Base-by-base conservation (phyloP, 164 flowering plant species). In the Macadamia integrifolia region DNA sequence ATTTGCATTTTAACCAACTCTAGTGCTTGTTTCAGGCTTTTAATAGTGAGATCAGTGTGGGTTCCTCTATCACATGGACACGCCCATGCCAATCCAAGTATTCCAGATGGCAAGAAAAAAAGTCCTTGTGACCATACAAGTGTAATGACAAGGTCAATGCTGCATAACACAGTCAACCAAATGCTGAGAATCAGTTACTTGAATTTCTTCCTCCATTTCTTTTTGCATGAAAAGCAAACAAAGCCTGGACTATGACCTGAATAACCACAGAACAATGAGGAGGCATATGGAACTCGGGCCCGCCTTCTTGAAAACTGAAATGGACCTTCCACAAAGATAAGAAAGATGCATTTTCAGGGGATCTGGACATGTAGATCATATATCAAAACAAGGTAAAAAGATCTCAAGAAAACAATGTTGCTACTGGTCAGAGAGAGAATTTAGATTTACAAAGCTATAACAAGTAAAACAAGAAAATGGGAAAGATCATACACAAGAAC, bases 191-290 rank as follows among this genome's bases (percentile, higher is more conserved):
- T 53, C 57, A 13, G n/a, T 46, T 46, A 46, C 57, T 14, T 53
- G 57, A 14, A 28, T 29, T 58, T 58, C 11, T 30, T 11, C 56
- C 12, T 14, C 52, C 44, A 13, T 28, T 31, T 52, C 44, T 23
- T 23, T 31, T 52, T 50, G 40, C 61, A 32, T 15, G 6, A 4
- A 62, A 35, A 57, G 46, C 1, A 59, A 72, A 18, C 49, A 11
- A 62, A 68, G 60, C 32, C 13, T 64, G 32, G 61, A 70, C 30
- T 50, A 76, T 69, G 13, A 92, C 98, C 95, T 92, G 96, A 76
- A 92, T 88, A 14, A 90, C 92, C 78, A 90, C 83, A 66, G 96
- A 92, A 72, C 79, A 92, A 55, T 90, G 87, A 68, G 95, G 93
- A 5, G 98, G 95, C 96, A 92, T 90, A 66, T 81, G 82, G 69